Base-by-base conservation (phyloP, 495 filamentous ascomycete genomes). In the Daldinia decipiens region DNA sequence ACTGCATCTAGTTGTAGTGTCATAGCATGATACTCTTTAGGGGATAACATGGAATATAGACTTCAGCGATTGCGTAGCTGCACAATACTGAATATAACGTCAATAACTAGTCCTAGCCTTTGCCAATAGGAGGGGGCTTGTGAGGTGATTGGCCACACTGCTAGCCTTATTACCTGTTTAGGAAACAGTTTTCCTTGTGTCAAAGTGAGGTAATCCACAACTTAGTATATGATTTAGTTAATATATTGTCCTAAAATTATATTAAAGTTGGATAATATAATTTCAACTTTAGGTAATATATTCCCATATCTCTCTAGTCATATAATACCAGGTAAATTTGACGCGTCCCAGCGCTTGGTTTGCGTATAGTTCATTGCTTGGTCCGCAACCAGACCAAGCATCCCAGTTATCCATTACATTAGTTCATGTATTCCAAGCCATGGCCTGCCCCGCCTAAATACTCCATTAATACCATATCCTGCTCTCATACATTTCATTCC, bases 341-440 rank as follows among this genome's bases (percentile, higher is more conserved):
- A 75, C 69, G 72, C 69, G 70, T 74, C 66, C 75, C 70, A 75
- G 72, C 72, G 58, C 75, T 75, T 75, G 73, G 72, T 62, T 64
- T 63, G 73, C 72, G 72, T 60, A 55, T 58, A 19, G 24, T 60
- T 62, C 63, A 62, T 73, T 56, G 47, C 50, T 32, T 50, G 59
- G 47, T 34, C 36, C 47, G 13, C 13, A 39, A 40, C 47, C 12
- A 24, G 34, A 29, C 4, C 15, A 34, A 62, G 43, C 31, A 6
- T 50, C 47, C 61, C 40, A 59, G 51, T 61, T 59, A 34, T 62
- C 43, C 63, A 54, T 68, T 68, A 68, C 64, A 74, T 74, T 77
- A 76, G 26, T 45, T 5, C 50, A 29, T 31, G 13, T 27, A 53
- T 31, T n/a, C 7, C 26, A 27, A 31, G 5, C 38, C 31, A 39